Evolutionary conservation across 805 yeast species (phyloP).

Genomic region (Isabelozyma heimii): DNA sequence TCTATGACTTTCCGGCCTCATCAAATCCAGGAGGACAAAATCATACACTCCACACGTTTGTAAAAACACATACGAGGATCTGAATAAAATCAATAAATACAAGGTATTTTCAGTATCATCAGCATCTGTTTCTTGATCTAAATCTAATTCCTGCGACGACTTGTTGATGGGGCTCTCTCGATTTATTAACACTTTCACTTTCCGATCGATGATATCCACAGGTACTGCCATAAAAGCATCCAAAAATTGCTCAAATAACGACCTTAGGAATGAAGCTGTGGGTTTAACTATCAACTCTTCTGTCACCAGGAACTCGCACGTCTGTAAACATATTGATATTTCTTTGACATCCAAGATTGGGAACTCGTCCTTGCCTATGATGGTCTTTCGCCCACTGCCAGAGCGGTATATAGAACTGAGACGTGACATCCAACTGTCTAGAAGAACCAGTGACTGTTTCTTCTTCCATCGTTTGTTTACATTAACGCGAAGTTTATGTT

Average conservation of each 20-base stretch:
- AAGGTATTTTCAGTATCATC: slow-evolving; percentile 37
- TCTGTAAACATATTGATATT: slow-evolving; percentile 55
- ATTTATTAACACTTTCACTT: slow-evolving; percentile 6
- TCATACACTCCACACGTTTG: slow-evolving; percentile 75
- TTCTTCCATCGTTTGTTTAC: neutral
- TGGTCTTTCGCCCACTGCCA: slow-evolving; percentile 18
- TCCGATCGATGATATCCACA: slow-evolving; percentile 21
- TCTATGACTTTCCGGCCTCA: slow-evolving; percentile 72
- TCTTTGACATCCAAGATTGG: slow-evolving; percentile 63
- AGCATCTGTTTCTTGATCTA: slow-evolving; percentile 24
- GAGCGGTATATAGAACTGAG: slow-evolving; percentile 27
- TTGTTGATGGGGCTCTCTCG: slow-evolving; percentile 3
- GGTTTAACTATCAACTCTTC: slow-evolving; percentile 62
- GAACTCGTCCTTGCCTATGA: slow-evolving; percentile 44
- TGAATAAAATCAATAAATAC: slow-evolving; percentile 53
- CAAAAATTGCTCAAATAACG: slow-evolving; percentile 57
- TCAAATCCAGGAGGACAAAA: slow-evolving; percentile 69
- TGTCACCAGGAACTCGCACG: slow-evolving; percentile 58
- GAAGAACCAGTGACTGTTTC: neutral
- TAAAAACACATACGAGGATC: slow-evolving; percentile 60
- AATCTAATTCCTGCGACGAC: slow-evolving; percentile 5
- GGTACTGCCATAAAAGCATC: slow-evolving; percentile 59
- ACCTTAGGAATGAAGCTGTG: slow-evolving; percentile 50
- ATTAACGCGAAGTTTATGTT: neutral
- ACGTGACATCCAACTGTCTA: slow-evolving; percentile 21